Percentiles rank a stretch among this genome's conserved stretches.
phyloP scores from a whole-genome alignment of 768 basidiomycete species.

The Leucogyrophana mollusca region DNA sequence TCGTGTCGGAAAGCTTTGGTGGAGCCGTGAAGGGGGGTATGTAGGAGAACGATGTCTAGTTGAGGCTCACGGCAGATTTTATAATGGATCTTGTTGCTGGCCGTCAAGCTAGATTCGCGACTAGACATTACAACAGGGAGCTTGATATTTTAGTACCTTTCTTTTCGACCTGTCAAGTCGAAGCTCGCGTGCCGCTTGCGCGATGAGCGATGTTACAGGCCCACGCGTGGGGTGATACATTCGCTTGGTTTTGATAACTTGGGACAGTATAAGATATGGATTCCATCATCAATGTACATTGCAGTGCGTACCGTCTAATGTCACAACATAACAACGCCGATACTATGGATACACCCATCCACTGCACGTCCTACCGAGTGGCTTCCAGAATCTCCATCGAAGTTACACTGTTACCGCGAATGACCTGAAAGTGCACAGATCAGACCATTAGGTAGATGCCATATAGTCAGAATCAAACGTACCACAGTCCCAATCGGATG shows the following conservation, averaged over 20 bases:
- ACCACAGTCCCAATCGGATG: conserved; percentile 92
- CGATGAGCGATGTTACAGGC: too few species aligned
- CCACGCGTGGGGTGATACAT: conserved; percentile 7
- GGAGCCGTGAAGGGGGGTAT: too few species aligned
- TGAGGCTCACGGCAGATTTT: too few species aligned
- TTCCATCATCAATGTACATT: conserved; percentile 1
- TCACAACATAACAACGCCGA: not conserved
- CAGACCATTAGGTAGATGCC: conserved; percentile 3
- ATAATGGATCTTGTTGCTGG: too few species aligned
- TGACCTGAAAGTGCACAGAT: conserved; percentile 57
- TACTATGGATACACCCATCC: not conserved
- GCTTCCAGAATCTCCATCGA: conserved; percentile 89
- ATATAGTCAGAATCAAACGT: conserved; percentile 29
- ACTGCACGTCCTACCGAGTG: conserved; percentile 31
- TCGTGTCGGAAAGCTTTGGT: too few species aligned
- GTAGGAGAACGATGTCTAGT: too few species aligned
- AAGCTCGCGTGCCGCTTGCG: too few species aligned
- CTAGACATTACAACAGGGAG: too few species aligned
- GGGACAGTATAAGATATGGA: too few species aligned
- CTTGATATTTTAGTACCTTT: too few species aligned
- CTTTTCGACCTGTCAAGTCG: too few species aligned
- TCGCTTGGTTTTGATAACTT: conserved; percentile 2
- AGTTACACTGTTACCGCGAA: conserved; percentile 95
- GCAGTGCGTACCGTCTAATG: conserved; percentile 8
- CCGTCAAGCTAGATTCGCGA: too few species aligned